Base-by-base conservation (phyloP, 2,329 filamentous ascomycete species). In the Colletotrichum sp. region DNA sequence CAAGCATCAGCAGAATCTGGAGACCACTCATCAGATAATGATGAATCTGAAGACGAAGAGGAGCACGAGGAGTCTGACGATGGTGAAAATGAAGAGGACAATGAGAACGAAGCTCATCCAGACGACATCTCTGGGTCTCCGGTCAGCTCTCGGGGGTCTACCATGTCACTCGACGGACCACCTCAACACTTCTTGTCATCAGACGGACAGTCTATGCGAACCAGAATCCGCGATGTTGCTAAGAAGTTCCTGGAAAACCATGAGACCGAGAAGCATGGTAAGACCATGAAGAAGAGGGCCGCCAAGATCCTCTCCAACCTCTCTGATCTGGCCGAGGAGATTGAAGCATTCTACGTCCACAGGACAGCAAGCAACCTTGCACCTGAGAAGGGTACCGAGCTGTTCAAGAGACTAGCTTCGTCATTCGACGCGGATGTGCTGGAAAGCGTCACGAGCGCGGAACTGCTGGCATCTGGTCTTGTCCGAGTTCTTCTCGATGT, bases 381-480 rank as follows among this genome's bases (percentile, higher is more conserved):
- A 6, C 82, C 86, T 2, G 85, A 88, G 24, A 85, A 90, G 55
- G 95, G 94, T 13, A 87, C 89, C 36, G 86, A 89, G 4, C 87
- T 98, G 1, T 99, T 99, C 85, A 88, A 89, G 36, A 92, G 90
- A 67, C 87, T 99, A 74, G 95, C 96, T 1, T 90, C 91, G 5
- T 96, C 97, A 81, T 99, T 99, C 80, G 94, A 98, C 80, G 93
- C 94, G 0, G 95, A 98, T 84, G 94, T 97, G 2, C 85, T 98
- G 70, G 95, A 98, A 81, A 98, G 95, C 82, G 96, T 98, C 69
- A 99, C 97, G 1, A 99, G 97, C 84, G 96, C 96, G 64, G 97
- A 99, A 83, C 88, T 99, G 36, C 91, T 99, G 68, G 95, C 95
- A 34, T 99, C 97, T 3, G 95, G 96, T 21, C 92, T 99, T 71